Base-by-base conservation (phyloP, 2,329 filamentous ascomycete species). In the Tolypocladium paradoxum region DNA sequence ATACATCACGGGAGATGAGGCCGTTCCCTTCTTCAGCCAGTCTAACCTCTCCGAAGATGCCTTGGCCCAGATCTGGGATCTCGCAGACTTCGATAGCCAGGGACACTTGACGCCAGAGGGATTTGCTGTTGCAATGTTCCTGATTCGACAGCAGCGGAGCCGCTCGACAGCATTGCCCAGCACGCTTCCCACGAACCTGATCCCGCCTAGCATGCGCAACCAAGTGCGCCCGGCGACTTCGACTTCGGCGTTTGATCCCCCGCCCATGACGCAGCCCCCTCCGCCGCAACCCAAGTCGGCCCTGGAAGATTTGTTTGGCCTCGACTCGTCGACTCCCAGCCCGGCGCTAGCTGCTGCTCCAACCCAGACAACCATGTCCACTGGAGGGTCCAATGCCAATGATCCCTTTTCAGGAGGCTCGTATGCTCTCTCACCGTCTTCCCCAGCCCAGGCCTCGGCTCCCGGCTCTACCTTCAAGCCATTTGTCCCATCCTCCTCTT, bases 121-220 rank as follows among this genome's bases (percentile, higher is more conserved):
- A 62, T 99, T 99, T 65, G 90, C 93, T 0, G 90, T 99, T 48
- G 92, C 93, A 51, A 96, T 99, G 91, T 95, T 95, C 66, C 77
- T 99, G 50, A 96, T 99, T 62, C 83, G 91, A 56, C 88, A 95
- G 67, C 91, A 96, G 67, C 81, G 91, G 52, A 87, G 80, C 57
- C 82, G 83, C 54, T 66, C 73, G 34, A 72, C 71, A 40, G 74
- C 81, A 31, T 70, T 97, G 34, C 93, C 93, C 2, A 75, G 85
- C 24, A 78, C 82, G n/a, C 73, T 99, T 43, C 91, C 92, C 11
- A 75, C 84, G 0, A 91, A 86, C 60, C 74, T 97, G 38, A 79
- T 97, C 33, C 93, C 93, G 14, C 93, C 92, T 4, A 90, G 84
- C 65, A 82, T 96, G 79, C 87, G 93, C 52, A 76, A 71, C 55